Base-by-base conservation (phyloP, 2,329 filamentous ascomycete species). In the Monosporascus cannonballus region DNA sequence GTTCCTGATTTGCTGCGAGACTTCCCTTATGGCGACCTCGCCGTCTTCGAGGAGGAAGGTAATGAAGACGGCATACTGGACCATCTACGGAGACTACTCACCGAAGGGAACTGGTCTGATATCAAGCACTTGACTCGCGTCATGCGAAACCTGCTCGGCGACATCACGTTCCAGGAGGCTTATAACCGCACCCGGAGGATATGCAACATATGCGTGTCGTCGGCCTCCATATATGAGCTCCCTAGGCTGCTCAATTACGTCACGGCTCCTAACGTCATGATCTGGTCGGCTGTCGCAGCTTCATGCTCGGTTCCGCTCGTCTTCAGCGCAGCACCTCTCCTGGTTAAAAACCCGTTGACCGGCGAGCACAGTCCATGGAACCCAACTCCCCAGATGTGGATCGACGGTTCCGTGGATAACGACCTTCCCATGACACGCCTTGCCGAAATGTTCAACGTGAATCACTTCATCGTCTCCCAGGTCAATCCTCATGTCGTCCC, bases 401-500 rank as follows among this genome's bases (percentile, higher is more conserved):
- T 97, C 49, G 93, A 97, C 67, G 93, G 93, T 1, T 96, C 92
- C 1, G 90, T 97, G 22, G 91, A 96, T 66, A 94, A 94, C 54
- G 93, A 97, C 68, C 76, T 97, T 3, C 93, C 93, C 2, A 96
- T 96, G 84, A 90, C 87, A 20, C 83, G 90, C 2, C 76, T 97
- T 17, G 85, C 91, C 1, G 91, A 96, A 65, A 92, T 96, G 87
- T 96, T 96, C 76, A 96, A 96, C 64, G 92, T 96, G 67, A 96
- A 96, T 64, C 93, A 96, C 67, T 96, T 96, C 66, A 96, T 97
- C 60, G 93, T 96, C 18, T 96, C 91, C 0, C 93, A 97, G 67
- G 91, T 96, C 49, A 97, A 97, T 63, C 93, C 93, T 0, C 93
- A 97, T 62, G 89, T 96, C 8, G 83, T 95, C 0, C 90, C 90